Conservation (phyloP, 1,284 basidiomycete genomes). For the Malassezia dermatis region DNA sequence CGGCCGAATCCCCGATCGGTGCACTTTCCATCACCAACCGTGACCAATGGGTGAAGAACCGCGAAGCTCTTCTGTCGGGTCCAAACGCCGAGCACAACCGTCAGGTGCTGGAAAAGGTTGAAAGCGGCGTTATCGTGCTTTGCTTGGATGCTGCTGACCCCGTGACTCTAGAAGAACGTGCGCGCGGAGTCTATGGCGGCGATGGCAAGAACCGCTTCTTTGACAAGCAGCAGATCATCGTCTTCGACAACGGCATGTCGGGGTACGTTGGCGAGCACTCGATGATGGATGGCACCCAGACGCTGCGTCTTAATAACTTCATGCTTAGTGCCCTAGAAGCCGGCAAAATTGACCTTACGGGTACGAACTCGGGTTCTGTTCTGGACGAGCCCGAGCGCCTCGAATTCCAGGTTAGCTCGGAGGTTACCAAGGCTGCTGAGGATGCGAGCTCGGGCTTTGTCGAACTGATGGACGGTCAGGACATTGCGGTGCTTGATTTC, state of each 20-base stretch:
- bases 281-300: slow-evolving; percentile 92
- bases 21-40: slow-evolving; percentile 78
- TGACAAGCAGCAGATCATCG: slow-evolving; percentile 79
- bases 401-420: slow-evolving; percentile 60
- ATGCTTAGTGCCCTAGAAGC: slow-evolving; percentile 66
- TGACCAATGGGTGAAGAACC: slow-evolving; percentile 75
- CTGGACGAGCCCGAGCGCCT: slow-evolving; percentile 60
- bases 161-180: slow-evolving; percentile 62
- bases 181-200: slow-evolving; percentile 76
- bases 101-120: slow-evolving; percentile 66
- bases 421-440: slow-evolving; percentile 53
- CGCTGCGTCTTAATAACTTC: slow-evolving; percentile 89
- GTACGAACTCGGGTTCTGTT: slow-evolving; percentile 52
- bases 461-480: slow-evolving; percentile 65
- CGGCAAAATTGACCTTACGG: slow-evolving; percentile 61
- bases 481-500: slow-evolving; percentile 73
- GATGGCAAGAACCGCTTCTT: slow-evolving; percentile 79
- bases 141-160: slow-evolving; percentile 72
- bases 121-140: slow-evolving; percentile 78
- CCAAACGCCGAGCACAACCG: slow-evolving; percentile 57
- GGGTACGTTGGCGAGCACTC: slow-evolving; percentile 93
- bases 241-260: slow-evolving; percentile 71
- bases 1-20: slow-evolving; percentile 60
- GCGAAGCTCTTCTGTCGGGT: slow-evolving; percentile 51
- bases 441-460: slow-evolving; percentile 62